phyloP scores from a whole-genome alignment of 1,284 basidiomycete species.

The Gymnopus androsaceus region DNA sequence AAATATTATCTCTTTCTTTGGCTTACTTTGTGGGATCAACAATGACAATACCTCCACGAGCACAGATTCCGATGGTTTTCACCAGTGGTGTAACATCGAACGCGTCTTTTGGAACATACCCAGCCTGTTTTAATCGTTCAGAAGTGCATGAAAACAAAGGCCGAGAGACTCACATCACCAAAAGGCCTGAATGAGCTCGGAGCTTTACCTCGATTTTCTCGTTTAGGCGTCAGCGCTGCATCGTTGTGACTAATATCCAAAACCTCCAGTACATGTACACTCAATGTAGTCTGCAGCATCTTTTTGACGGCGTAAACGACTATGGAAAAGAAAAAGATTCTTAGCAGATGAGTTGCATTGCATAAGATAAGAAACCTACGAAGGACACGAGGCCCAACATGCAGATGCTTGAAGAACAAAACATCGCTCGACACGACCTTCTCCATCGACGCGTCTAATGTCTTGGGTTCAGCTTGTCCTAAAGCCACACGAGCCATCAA shows the following conservation, averaged over 20 bases:
- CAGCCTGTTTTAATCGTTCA: constrained; percentile 42
- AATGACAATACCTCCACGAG: constrained; percentile 63
- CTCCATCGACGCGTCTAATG: constrained; percentile 58
- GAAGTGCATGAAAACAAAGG: not conserved
- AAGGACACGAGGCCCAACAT: constrained; percentile 47
- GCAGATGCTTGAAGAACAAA: constrained; percentile 58
- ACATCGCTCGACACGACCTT: constrained; percentile 57
- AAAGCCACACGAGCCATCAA: constrained; percentile 58
- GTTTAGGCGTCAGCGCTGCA: constrained; percentile 35
- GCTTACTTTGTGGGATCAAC: constrained; percentile 67
- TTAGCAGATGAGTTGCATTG: not conserved
- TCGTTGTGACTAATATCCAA: constrained; percentile 53
- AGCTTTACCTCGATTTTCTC: constrained; percentile 24
- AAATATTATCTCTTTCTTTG: not conserved
- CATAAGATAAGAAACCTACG: constrained; percentile 5
- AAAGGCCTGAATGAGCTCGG: constrained; percentile 54
- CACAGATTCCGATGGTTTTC: constrained; percentile 65
- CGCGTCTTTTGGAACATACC: constrained; percentile 69
- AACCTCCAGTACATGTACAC: constrained; percentile 47
- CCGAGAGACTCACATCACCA: constrained; percentile 56
- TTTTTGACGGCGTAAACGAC: constrained; percentile 71
- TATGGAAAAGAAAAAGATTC: constrained; percentile 28
- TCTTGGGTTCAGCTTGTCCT: constrained; percentile 45
- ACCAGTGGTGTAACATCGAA: constrained; percentile 57
- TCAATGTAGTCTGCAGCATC: constrained; percentile 52